phyloP scores from a whole-genome alignment of 1,139 yeast genomes.

The Spathaspora sp. region DNA sequence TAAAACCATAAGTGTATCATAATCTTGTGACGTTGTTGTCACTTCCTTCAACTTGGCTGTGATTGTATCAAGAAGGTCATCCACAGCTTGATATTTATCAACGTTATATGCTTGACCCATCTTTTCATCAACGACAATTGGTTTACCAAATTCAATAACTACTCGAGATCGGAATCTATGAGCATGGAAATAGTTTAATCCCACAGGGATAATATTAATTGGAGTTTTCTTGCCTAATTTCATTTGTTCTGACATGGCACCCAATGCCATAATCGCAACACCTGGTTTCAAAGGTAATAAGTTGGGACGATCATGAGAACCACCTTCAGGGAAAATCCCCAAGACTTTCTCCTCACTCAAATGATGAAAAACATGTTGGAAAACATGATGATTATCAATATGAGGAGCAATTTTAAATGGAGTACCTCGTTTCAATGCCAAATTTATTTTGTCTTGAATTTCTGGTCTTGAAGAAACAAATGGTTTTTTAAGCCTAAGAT shows the following conservation, averaged over 20 bases:
- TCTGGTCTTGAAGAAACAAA: conserved; percentile 31
- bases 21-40: conserved; percentile 92
- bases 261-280: conserved; percentile 51
- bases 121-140: conserved; percentile 36
- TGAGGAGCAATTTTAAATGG: conserved; percentile 59
- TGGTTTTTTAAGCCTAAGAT: conserved; percentile 49
- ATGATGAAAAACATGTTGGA: conserved; percentile 63
- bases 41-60: conserved; percentile 81
- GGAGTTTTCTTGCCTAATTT: conserved; percentile 17
- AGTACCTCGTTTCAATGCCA: conserved; percentile 47
- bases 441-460: conserved; percentile 29
- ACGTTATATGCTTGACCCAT: conserved; percentile 34
- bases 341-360: conserved; percentile 56
- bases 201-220: conserved; percentile 45
- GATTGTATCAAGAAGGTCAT: conserved; percentile 63
- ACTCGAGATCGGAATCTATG: conserved; percentile 48
- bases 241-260: conserved; percentile 35
- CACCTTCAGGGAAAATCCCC: conserved; percentile 70
- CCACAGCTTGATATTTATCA: conserved; percentile 63
- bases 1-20: conserved; percentile 88
- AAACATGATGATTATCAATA: conserved; percentile 59
- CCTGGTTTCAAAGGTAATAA: conserved; percentile 47
- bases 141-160: conserved; percentile 47
- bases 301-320: conserved; percentile 42
- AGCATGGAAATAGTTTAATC: conserved; percentile 48